A percentile compares a stretch with the other conserved stretches of the same genome.
These are phyloP conservation scores for Coniella vitis DNA, from an alignment of 2,329 filamentous ascomycete genomes.

Conservation along the genomic window DNA sequence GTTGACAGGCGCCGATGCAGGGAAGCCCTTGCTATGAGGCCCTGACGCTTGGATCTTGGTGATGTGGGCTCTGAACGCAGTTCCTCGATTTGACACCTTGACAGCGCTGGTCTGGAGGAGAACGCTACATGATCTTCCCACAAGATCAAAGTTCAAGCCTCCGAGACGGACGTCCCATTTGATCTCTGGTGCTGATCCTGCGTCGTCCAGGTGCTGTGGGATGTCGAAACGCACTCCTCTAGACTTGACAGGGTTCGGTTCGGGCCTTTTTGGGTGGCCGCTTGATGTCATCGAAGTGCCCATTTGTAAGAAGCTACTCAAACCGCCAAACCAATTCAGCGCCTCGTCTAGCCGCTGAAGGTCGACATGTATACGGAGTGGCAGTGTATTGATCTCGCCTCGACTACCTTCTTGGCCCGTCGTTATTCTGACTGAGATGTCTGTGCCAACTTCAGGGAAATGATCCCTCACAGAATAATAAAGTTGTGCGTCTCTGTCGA, in stretches of 20 bases:
- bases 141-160: conserved; percentile 68
- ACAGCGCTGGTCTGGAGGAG: conserved; percentile 71
- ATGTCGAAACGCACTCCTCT: conserved; percentile 54
- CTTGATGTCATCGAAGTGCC: conserved; percentile 76
- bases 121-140: conserved; percentile 70
- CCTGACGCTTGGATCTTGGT: conserved; percentile 70
- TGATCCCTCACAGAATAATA: conserved; percentile 53
- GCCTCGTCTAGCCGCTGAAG: conserved; percentile 78
- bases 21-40: conserved; percentile 51
- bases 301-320: conserved; percentile 86
- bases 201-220: conserved; percentile 42
- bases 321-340: conserved; percentile 79
- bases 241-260: conserved; percentile 34
- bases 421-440: conserved; percentile 48
- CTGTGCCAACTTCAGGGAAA: conserved; percentile 49
- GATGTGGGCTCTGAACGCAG: conserved; percentile 65
- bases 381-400: conserved; percentile 67
- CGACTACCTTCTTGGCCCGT: conserved; percentile 38
- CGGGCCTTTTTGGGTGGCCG: conserved; percentile 41
- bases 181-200: conserved; percentile 40
- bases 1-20: conserved; percentile 52
- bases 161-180: conserved; percentile 75
- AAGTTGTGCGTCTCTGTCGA: conserved; percentile 51
- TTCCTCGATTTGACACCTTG: conserved; percentile 70
- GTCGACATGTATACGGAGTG: conserved; percentile 69